Evolutionary conservation across 768 basidiomycete genomes (phyloP).

Genomic region (Lactifluus echinatus): DNA sequence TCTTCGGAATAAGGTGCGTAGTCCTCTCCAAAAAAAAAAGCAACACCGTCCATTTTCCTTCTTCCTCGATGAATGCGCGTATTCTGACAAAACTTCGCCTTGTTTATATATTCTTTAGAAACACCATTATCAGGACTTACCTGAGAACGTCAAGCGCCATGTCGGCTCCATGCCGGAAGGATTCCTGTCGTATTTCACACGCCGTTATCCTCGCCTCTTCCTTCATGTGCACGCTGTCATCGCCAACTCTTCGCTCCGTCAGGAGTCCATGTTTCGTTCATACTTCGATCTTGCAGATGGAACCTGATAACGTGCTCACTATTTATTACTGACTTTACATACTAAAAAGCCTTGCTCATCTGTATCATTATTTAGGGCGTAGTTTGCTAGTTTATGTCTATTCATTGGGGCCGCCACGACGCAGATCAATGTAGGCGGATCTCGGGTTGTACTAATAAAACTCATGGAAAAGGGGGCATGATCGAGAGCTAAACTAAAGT

Average conservation of each 20-base stretch:
- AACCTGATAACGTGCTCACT: constrained; percentile 29
- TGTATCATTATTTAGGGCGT: constrained; percentile 22
- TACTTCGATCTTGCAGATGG: constrained; percentile 92
- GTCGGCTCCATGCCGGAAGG: constrained; percentile 90
- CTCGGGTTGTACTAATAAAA: neutral
- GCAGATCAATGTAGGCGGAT: neutral
- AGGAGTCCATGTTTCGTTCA: constrained; percentile 83
- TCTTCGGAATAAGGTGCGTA: constrained; percentile 83
- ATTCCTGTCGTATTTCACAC: constrained; percentile 87
- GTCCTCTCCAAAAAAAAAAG: neutral
- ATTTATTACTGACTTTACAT: neutral
- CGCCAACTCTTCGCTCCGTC: constrained; percentile 54
- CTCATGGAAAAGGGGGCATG: neutral
- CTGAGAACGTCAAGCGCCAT: constrained; percentile 81
- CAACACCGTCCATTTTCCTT: neutral
- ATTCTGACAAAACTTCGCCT: too few species aligned
- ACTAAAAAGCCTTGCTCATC: constrained; percentile 8
- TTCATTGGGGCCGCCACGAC: neutral
- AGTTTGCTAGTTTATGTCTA: constrained; percentile 5
- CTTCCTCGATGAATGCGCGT: neutral
- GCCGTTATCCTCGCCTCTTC: constrained; percentile 85
- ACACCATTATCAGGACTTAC: constrained; percentile 97
- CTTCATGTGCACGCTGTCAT: constrained; percentile 88
- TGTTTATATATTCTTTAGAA: constrained; percentile 59
- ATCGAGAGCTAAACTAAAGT: neutral